Evolutionary conservation across 768 basidiomycete genomes (phyloP), one percentile per base, ranked within the genome.

Genomic region (Agaricus blazei): DNA sequence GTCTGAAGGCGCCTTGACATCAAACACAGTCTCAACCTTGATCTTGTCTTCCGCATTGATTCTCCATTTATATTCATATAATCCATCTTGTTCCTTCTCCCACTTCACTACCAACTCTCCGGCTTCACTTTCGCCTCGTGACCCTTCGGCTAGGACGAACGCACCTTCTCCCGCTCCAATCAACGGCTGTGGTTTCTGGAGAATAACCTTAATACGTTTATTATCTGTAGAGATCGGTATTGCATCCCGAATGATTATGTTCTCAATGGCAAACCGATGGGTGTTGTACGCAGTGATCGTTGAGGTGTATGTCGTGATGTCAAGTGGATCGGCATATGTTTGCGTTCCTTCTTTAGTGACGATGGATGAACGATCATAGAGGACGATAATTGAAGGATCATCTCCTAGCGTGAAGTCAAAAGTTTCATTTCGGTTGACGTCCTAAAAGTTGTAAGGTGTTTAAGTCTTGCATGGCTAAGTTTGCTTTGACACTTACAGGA

Each of bases 391-490:
- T 4, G 71, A 70, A 2, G 73, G 56, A 61, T 79, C 77, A 57
- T 69, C 68, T 26, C 84, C 83, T 12, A 86, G 75, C 3, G 78
- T 77, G 65, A 80, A 84, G 23, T 65, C 62, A 69, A 86, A 85
- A 37, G 68, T 75, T 40, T 83, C 82, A 8, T 73, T 72, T 0
- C 72, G 71, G 48, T 71, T 72, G 53, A 83, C 73, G 49, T 81
- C 76, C 76, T 81, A 43, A 15, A 24, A 15, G 34, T 23, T 11
- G 8, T 5, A 37, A n/a, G 24, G n/a, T 28, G 14, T 43, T 12
- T 29, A 48, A 49, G 14, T 57, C 52, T 28, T 38, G n/a, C 24
- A 37, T 37, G 3, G 7, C 9, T 36, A 29, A 45, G 36, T 43
- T 36, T 53, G 26, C 29, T 29, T 15, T 23, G 45, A 27, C 4